These are phyloP conservation scores for Nitzschia palea DNA, from an alignment of 108 stramenopile species.

Conservation along the genomic window DNA sequence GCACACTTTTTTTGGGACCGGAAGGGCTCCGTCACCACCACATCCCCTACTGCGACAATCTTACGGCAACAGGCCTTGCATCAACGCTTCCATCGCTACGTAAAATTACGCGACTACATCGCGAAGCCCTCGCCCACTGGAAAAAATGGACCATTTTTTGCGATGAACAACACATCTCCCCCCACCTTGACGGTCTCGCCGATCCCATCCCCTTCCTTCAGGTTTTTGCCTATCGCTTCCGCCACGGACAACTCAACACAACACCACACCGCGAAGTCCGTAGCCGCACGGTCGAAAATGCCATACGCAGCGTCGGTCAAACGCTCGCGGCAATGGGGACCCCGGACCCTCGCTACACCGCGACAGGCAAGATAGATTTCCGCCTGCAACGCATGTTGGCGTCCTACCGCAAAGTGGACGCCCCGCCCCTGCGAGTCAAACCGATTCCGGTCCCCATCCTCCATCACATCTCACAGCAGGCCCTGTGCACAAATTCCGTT, in stretches of 20 bases:
- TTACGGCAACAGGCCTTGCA: conserved; percentile 39
- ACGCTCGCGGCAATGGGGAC: conserved; percentile 22
- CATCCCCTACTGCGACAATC: conserved; percentile 31
- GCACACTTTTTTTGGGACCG: conserved; percentile 38
- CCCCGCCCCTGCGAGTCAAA: conserved; percentile 36
- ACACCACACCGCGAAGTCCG: conserved; percentile 19
- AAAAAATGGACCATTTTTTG: conserved; percentile 34
- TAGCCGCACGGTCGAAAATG: conserved; percentile 7
- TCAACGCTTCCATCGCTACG: conserved; percentile 36
- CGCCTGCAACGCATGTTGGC: conserved; percentile 13
- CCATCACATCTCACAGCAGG: conserved; percentile 1
- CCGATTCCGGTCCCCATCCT: conserved; percentile 32
- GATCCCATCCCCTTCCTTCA: not conserved
- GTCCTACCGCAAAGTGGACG: conserved; percentile 22
- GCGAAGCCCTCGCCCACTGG: conserved; percentile 1
- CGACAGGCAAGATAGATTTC: conserved; percentile 16
- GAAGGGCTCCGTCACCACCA: conserved; percentile 37
- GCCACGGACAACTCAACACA: conserved; percentile 18
- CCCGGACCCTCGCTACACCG: conserved; percentile 15
- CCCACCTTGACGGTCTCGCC: conserved; percentile 29
- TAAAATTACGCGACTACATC: conserved; percentile 23
- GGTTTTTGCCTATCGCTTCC: conserved; percentile 3
- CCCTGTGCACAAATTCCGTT: too few species aligned
- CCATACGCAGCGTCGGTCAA: conserved; percentile 25
- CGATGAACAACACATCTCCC: conserved; percentile 38